Evolutionary conservation across 768 basidiomycete genomes (phyloP).

Genomic region (Boletus sensibilis): DNA sequence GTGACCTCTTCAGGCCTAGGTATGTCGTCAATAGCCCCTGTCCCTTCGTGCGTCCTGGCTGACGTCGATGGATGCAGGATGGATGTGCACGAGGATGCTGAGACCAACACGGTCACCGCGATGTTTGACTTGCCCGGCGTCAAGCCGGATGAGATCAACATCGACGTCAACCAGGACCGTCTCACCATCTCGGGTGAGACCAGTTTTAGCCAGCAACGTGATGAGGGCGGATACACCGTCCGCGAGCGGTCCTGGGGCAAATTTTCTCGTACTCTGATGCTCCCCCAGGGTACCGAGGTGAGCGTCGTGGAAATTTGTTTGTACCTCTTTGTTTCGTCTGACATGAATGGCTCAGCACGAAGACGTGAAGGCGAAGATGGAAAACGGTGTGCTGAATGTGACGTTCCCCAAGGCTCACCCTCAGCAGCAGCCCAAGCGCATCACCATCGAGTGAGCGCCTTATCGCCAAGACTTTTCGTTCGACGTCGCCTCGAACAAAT

Average conservation of each 20-base stretch:
- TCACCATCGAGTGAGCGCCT: slow-evolving; percentile 31
- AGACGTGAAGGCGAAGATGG: slow-evolving; percentile 45
- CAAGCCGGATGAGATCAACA: slow-evolving; percentile 46
- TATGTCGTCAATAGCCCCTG: slow-evolving; percentile 8
- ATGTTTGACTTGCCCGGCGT: slow-evolving; percentile 59
- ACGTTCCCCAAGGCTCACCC: slow-evolving; percentile 50
- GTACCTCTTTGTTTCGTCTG: neutral
- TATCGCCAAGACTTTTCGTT: too few species aligned
- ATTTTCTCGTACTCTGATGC: slow-evolving; percentile 46
- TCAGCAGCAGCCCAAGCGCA: slow-evolving; percentile 43
- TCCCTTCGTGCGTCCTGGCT: neutral
- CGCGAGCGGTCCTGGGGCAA: slow-evolving; percentile 49
- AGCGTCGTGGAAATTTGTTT: neutral
- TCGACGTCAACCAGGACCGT: slow-evolving; percentile 50
- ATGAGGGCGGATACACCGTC: slow-evolving; percentile 37
- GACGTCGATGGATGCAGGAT: slow-evolving; percentile 38
- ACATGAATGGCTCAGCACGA: slow-evolving; percentile 20
- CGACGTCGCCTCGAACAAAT: neutral
- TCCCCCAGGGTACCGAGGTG: slow-evolving; percentile 52
- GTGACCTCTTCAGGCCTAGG: slow-evolving; percentile 34
- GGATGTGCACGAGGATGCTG: slow-evolving; percentile 51
- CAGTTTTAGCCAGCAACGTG: slow-evolving; percentile 31
- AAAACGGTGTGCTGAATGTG: slow-evolving; percentile 50
- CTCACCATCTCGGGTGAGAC: slow-evolving; percentile 54
- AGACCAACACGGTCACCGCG: slow-evolving; percentile 50